Percentiles rank a stretch among this genome's conserved stretches.
Evolutionary conservation across 345 rosid genomes (phyloP).

Genomic region (Arabidopsis arenosa): DNA sequence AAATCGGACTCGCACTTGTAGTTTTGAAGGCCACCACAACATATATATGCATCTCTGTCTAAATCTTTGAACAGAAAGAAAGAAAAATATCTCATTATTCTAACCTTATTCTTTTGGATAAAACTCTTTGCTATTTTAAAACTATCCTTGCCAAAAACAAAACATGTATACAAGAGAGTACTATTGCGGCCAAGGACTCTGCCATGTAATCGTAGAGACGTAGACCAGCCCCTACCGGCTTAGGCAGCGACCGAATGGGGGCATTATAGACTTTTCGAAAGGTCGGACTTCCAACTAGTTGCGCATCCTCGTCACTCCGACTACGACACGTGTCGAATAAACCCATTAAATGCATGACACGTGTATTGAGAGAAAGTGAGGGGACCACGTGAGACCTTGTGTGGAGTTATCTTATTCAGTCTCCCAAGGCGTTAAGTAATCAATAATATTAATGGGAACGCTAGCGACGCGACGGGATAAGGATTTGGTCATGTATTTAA

Average conservation of each 20-base stretch:
- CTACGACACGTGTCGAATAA: constrained; percentile 28
- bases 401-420: constrained; percentile 46
- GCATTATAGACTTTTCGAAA: constrained; percentile 3
- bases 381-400: constrained; percentile 42
- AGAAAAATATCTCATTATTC: not conserved
- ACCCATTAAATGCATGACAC: constrained; percentile 4
- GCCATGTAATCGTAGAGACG: constrained; percentile 3
- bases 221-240: not conserved
- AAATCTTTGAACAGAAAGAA: not conserved
- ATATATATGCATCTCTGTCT: not conserved
- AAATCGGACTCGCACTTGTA: not conserved
- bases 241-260: constrained; percentile 28
- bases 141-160: not conserved
- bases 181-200: constrained; percentile 21
- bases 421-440: constrained; percentile 49
- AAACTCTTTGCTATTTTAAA: constrained; percentile 3
- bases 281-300: constrained; percentile 18
- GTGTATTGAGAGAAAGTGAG: not conserved
- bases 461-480: constrained; percentile 37
- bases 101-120: not conserved
- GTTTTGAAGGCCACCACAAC: not conserved
- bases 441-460: constrained; percentile 34
- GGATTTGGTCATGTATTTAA: constrained; percentile 18
- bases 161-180: not conserved
- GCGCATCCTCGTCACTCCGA: constrained; percentile 44